Evolutionary conservation across 2,329 filamentous ascomycete genomes (phyloP), one percentile per base, ranked within the genome.

Genomic region (Neofusicoccum umdonicola): DNA sequence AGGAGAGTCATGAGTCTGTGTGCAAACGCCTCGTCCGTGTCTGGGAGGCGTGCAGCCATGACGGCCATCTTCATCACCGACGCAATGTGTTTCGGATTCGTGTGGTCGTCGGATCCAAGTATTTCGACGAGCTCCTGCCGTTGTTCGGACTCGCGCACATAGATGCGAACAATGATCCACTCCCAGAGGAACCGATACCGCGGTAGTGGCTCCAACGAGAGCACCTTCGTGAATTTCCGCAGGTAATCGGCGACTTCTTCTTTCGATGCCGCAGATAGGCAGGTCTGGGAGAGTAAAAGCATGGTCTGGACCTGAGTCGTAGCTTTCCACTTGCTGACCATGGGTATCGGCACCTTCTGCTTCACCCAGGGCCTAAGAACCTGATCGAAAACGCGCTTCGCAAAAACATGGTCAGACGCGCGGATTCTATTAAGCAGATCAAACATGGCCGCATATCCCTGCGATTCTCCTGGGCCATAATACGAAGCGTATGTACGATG

Each of bases 281-380:
- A 75, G 35, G 75, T 74, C 62, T 82, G 78, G 7, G 70, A 70
- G 15, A 82, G 74, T 0, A 83, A 63, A 1, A 83, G 69, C 71
- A 83, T 76, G 17, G 77, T 72, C 63, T 83, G 81, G 9, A 83
- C 70, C 64, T 83, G 81, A n/a, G 81, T 66, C 0, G 78, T 76
- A n/a, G 77, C 75, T 67, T 84, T 84, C 80, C 80, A 83, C 52
- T 78, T 77, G 65, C 74, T 79, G 44, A 82, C 78, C 41, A 79
- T 77, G 3, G 78, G 78, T 9, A 79, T 71, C 3, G 80, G 78
- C 11, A 72, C 67, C 66, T 77, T 79, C 66, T 83, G 82, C 12
- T 69, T 68, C 19, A 70, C 69, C 81, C 81, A 84, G 9, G 76
- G 79, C 34, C 79, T 67, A 3, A 82, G 63, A 1, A 82, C 64